Conservation (phyloP, 2,329 filamentous ascomycete genomes). For the Diaporthe citri region DNA sequence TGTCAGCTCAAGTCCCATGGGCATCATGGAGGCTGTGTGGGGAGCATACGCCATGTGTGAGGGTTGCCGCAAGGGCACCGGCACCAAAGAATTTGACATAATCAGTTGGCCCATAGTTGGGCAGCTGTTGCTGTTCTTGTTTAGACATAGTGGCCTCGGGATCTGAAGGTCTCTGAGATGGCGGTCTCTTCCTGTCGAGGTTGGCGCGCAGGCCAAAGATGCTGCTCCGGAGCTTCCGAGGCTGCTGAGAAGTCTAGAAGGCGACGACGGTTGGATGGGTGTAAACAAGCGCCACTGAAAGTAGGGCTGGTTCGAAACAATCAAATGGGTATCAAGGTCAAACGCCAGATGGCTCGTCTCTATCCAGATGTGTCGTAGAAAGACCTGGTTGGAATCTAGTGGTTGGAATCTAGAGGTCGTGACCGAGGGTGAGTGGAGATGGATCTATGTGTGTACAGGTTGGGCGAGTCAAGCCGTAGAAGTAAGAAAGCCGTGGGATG, state of each 20-base stretch:
- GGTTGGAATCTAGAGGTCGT: background rate
- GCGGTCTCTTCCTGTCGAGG: background rate
- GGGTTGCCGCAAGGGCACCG: conserved; percentile 64
- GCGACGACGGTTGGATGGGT: background rate
- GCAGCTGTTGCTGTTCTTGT: conserved; percentile 48
- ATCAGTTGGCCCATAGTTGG: conserved; percentile 56
- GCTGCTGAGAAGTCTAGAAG: background rate
- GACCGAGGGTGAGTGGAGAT: conserved; percentile 5
- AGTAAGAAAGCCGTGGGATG: background rate
- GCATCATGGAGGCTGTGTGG: background rate
- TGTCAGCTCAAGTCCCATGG: background rate
- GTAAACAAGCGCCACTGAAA: background rate
- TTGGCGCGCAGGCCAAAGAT: background rate
- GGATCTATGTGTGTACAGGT: background rate
- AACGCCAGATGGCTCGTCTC: background rate
- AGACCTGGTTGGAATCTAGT: background rate
- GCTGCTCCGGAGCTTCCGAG: background rate
- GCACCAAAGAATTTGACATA: conserved; percentile 67
- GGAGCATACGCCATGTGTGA: conserved; percentile 62
- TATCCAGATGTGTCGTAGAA: background rate
- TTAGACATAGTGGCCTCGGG: conserved; percentile 29
- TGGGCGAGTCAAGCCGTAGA: background rate
- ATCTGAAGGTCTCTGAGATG: background rate
- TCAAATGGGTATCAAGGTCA: conserved; percentile 3
- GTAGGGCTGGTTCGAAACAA: background rate